Evolutionary conservation across 1,284 basidiomycete genomes (phyloP).

Genomic region (Volvariella volvacea): DNA sequence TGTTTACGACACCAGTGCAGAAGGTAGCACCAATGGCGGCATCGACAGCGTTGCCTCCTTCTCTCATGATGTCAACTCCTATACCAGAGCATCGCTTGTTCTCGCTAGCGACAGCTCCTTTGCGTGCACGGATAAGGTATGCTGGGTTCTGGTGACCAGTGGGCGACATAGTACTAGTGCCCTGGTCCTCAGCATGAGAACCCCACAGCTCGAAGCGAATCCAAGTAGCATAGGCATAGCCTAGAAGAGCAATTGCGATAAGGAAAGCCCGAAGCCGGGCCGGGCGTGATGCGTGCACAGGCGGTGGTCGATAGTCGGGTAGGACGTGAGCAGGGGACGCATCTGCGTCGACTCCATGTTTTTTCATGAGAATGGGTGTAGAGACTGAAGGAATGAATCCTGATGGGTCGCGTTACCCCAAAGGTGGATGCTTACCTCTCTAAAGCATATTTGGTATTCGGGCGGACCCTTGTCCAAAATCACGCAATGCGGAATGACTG

Average conservation of each 20-base stretch:
- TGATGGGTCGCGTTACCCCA: no score
- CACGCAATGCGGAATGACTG: no score
- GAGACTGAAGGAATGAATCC: no score
- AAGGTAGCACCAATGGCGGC: conserved; percentile 77
- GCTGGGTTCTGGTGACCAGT: conserved; percentile 51
- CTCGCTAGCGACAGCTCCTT: conserved; percentile 86
- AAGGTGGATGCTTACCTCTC: no score
- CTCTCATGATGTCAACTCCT: conserved; percentile 69
- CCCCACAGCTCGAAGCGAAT: background rate
- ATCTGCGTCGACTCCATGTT: no score
- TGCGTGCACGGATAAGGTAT: conserved; percentile 63
- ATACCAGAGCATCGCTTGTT: conserved; percentile 80
- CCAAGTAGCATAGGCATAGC: background rate
- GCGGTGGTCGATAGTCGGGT: background rate
- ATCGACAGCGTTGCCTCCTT: conserved; percentile 89
- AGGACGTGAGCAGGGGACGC: background rate
- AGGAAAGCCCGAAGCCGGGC: background rate
- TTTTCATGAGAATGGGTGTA: no score
- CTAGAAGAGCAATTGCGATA: background rate
- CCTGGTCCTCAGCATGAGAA: background rate
- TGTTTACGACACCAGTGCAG: conserved; percentile 83
- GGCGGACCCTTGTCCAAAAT: no score
- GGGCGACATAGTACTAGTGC: background rate
- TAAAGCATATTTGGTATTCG: no score
- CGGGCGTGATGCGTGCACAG: background rate